A percentile compares a stretch with the other conserved stretches of the same genome.
Conservation (phyloP, 768 basidiomycete genomes). For the Rubroboletus satanas region DNA sequence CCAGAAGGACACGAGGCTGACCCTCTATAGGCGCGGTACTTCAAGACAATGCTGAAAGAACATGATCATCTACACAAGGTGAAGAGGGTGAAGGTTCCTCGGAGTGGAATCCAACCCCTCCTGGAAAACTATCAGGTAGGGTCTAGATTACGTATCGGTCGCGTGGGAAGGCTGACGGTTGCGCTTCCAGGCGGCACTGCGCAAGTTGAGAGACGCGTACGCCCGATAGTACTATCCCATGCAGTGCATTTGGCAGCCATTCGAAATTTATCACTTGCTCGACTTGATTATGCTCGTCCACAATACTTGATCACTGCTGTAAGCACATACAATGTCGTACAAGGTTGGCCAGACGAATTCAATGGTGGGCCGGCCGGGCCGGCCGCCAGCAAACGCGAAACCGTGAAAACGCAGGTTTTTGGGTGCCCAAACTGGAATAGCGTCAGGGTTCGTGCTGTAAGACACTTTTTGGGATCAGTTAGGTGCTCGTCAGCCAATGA, state of each 20-base stretch:
- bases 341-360: not conserved
- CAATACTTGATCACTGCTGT: not conserved
- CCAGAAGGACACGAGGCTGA: not conserved
- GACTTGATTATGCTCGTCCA: not conserved
- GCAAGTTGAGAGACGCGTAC: conserved; percentile 27
- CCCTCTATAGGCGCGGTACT: conserved; percentile 66
- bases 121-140: conserved; percentile 65
- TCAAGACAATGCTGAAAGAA: conserved; percentile 76
- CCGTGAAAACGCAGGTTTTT: no score
- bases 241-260: not conserved
- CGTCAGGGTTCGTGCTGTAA: no score
- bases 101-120: conserved; percentile 56
- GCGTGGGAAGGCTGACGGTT: conserved; percentile 1
- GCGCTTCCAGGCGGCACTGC: conserved; percentile 27
- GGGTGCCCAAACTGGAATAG: no score
- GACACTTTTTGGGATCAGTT: no score
- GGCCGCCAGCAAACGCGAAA: no score
- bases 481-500: no score
- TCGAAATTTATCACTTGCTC: not conserved
- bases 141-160: not conserved
- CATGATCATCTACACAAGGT: conserved; percentile 68
- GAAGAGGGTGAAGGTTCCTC: conserved; percentile 61
- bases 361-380: not conserved
- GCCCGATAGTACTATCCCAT: conserved; percentile 3
- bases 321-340: not conserved